Conservation (phyloP, 257 asterid genomes). For the Striga asiatica region DNA sequence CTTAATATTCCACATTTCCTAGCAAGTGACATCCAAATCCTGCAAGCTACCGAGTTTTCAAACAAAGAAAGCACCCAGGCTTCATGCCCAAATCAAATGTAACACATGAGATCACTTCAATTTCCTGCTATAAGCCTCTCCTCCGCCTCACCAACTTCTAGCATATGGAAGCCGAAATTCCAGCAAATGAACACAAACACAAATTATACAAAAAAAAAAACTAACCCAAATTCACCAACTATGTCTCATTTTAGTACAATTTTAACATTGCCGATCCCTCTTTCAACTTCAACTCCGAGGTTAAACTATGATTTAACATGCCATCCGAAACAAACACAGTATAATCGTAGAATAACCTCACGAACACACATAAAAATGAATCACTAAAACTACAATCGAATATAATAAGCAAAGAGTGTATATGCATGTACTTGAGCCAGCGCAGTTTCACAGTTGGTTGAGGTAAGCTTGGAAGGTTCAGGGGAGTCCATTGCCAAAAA, state of each 20-base stretch:
- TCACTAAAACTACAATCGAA: too few species aligned
- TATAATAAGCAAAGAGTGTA: background rate
- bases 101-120: background rate
- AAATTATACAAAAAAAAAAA: too few species aligned
- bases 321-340: too few species aligned
- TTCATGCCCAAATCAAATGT: background rate
- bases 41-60: background rate
- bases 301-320: too few species aligned
- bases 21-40: background rate
- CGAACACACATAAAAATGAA: background rate
- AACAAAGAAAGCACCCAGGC: background rate
- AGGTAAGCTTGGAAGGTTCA: conserved; percentile 22
- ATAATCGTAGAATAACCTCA: background rate
- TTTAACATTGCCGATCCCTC: background rate
- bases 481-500: conserved; percentile 43
- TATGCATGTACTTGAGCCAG: conserved; percentile 7
- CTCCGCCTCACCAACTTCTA: background rate
- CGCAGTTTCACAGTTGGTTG: background rate
- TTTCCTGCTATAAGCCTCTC: background rate
- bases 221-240: too few species aligned
- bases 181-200: background rate
- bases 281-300: too few species aligned
- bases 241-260: background rate
- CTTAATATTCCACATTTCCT: too few species aligned
- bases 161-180: background rate